Evolutionary conservation across 306 rosid species (phyloP), one percentile per base, ranked within the genome.

Genomic region (Cucumis cinereus): DNA sequence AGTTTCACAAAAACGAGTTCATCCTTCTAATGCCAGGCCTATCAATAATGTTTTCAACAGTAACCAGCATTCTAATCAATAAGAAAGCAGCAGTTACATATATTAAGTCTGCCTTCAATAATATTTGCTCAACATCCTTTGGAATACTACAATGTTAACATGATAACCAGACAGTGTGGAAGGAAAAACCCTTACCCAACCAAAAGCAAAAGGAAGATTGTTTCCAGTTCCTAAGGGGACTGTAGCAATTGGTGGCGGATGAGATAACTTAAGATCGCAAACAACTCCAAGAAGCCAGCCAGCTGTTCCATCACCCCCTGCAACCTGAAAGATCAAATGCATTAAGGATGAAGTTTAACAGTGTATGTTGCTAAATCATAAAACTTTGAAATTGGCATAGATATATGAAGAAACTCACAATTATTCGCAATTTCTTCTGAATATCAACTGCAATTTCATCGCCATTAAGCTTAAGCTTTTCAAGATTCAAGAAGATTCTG

Each of bases 271-370:
- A 49, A 94, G 95, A 86, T 92, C 99, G 72, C 93, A 90, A 77
- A 94, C 99, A 82, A 92, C 99, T 74, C 99, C 99, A 82, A 92
- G 99, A 63, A 94, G 90, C 99, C 99, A 94, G n/a, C 97, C 93
- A 47, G 99, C 99, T 22, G 99, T 94, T 85, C 99, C 99, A 86
- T 94, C 99, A 59, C 99, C 99, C 67, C 99, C 99, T 54, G 97
- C 99, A 90, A 92, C 99, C 99, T 94, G 79, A 60, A 60, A 19
- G 40, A 45, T 74, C 53, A 71, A 10, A 22, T 40, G 54, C 35
- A 77, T 41, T 68, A 59, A 82, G 47, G 64, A 49, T 24, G 78
- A 59, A 67, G 52, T 61, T 19, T 30, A 62, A 33, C 71, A 43
- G 68, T 78, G 77, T 58, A 77, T 80, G 66, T 40, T 49, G 33